These are phyloP conservation scores for Vaccinium myrtillus DNA, from an alignment of 148 eudicot genomes.

Conservation along the genomic window DNA sequence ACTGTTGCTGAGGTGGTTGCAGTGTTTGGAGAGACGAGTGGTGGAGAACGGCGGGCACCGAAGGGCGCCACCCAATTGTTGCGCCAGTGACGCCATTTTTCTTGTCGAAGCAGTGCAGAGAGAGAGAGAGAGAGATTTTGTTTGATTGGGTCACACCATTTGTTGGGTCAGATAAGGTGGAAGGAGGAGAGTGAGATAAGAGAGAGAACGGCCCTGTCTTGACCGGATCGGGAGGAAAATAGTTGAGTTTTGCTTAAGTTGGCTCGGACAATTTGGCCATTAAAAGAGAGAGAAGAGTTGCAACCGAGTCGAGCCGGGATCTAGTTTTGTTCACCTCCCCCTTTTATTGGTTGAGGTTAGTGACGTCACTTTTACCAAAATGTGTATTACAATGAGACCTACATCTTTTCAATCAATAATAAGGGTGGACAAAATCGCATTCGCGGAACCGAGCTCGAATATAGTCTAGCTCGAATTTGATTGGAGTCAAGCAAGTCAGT, in stretches of 20 bases:
- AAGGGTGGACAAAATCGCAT: too few relatives aligned
- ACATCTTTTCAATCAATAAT: too few relatives aligned
- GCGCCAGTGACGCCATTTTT: background rate
- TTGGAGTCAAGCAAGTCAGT: too few relatives aligned
- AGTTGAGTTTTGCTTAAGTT: too few relatives aligned
- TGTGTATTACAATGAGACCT: too few relatives aligned
- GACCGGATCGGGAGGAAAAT: too few relatives aligned
- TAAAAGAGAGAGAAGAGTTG: background rate
- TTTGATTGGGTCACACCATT: background rate
- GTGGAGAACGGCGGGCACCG: background rate
- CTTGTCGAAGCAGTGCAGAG: background rate
- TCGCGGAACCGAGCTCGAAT: too few relatives aligned
- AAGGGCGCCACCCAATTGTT: background rate
- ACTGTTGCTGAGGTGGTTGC: background rate
- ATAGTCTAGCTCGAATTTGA: too few relatives aligned
- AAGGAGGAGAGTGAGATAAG: background rate
- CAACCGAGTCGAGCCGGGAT: background rate
- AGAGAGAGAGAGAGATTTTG: background rate
- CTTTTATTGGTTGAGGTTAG: too few relatives aligned
- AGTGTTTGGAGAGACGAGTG: background rate
- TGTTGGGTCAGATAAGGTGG: conserved; percentile 5
- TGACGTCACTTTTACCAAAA: too few relatives aligned
- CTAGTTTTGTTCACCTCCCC: too few relatives aligned
- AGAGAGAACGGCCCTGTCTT: background rate
- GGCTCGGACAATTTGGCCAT: too few relatives aligned